These are phyloP conservation scores for Fistulinella cinereoalba DNA, from an alignment of 1,284 basidiomycete species.

Conservation along the genomic window DNA sequence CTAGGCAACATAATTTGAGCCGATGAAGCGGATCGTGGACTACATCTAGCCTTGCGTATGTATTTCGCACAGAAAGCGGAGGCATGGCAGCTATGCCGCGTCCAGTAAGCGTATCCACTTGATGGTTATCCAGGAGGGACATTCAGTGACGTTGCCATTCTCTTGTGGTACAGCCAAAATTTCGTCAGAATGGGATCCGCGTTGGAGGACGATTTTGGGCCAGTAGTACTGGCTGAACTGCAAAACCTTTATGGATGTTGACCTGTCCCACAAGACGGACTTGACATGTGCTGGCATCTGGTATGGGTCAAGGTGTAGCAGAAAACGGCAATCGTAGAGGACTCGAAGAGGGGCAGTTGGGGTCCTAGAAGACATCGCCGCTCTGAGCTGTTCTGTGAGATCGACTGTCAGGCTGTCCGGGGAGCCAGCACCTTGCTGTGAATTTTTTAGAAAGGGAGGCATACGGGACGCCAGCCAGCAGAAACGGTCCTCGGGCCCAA, in stretches of 20 bases:
- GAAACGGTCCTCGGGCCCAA: conserved; percentile 20
- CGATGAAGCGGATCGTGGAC: too few relatives aligned
- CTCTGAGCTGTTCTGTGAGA: conserved; percentile 35
- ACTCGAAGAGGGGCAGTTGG: conserved; percentile 33
- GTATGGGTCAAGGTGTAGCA: conserved; percentile 45
- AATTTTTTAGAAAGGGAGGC: conserved; percentile 30
- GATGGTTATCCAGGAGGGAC: conserved; percentile 45
- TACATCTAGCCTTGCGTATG: not conserved
- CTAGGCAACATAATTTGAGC: too few relatives aligned
- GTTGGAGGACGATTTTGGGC: conserved; percentile 44
- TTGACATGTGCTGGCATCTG: conserved; percentile 36
- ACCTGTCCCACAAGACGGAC: conserved; percentile 10
- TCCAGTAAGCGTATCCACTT: conserved; percentile 48
- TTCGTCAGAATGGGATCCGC: conserved; percentile 17
- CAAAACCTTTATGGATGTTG: conserved; percentile 33
- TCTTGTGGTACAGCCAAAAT: conserved; percentile 20
- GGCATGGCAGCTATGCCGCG: conserved; percentile 29
- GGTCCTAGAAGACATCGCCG: conserved; percentile 1
- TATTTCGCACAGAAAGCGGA: not conserved
- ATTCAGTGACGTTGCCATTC: conserved; percentile 9
- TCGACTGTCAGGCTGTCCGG: conserved; percentile 31
- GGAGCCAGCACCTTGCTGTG: conserved; percentile 24
- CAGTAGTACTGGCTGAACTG: conserved; percentile 45
- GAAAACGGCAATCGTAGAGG: conserved; percentile 60
- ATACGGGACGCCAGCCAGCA: conserved; percentile 33